Evolutionary conservation across 768 basidiomycete species (phyloP).

Genomic region (Termitomyces heimii): DNA sequence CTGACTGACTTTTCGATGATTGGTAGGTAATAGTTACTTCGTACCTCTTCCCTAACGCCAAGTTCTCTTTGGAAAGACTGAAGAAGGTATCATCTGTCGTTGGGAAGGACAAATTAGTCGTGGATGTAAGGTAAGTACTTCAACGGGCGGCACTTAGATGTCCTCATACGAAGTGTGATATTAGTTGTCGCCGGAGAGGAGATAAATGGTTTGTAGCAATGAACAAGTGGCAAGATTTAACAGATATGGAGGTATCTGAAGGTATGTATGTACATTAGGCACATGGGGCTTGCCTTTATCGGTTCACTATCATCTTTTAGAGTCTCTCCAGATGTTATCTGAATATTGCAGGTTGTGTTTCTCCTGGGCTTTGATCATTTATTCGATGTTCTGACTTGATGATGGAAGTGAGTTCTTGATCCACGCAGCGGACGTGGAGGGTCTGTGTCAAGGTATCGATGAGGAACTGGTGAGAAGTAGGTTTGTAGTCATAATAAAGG

Average conservation of each 20-base stretch:
- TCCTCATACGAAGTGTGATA: not conserved
- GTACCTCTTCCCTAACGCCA: constrained; percentile 81
- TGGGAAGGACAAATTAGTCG: constrained; percentile 84
- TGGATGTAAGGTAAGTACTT: constrained; percentile 78
- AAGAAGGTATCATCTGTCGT: constrained; percentile 53
- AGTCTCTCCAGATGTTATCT: constrained; percentile 70
- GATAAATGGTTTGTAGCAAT: constrained; percentile 90
- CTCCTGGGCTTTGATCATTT: not conserved
- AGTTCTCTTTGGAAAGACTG: constrained; percentile 73
- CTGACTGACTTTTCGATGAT: constrained; percentile 1
- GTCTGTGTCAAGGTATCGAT: constrained; percentile 94
- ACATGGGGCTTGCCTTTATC: not conserved
- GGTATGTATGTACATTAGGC: constrained; percentile 40
- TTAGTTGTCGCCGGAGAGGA: constrained; percentile 75
- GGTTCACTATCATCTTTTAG: constrained; percentile 33
- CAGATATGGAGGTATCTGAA: constrained; percentile 87
- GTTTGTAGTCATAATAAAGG: constrained; percentile 16
- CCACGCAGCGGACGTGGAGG: constrained; percentile 99
- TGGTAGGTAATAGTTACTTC: constrained; percentile 95
- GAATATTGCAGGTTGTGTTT: constrained; percentile 67
- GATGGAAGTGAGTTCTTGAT: constrained; percentile 81
- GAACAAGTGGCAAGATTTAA: constrained; percentile 98
- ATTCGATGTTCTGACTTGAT: not conserved
- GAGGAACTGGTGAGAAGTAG: constrained; percentile 76
- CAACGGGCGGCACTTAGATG: not conserved